These are phyloP conservation scores for Claviceps quebecensis DNA, from an alignment of 2,329 filamentous ascomycete genomes.

Conservation along the genomic window DNA sequence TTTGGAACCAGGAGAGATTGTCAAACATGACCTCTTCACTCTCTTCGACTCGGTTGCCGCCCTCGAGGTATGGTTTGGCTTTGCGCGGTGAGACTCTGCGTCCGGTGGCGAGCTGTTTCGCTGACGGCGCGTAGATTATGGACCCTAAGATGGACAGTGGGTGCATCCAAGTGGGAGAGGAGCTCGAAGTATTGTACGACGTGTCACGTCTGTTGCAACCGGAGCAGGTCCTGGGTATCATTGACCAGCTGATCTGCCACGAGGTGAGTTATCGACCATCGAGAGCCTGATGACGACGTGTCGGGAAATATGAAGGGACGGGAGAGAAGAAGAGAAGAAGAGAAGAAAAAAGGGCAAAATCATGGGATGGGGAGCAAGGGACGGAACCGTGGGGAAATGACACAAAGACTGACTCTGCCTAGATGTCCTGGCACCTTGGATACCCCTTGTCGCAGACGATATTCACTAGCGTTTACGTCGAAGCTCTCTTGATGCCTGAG, in stretches of 20 bases:
- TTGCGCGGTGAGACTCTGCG: neutral
- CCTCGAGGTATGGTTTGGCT: slow-evolving; percentile 43
- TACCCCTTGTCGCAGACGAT: slow-evolving; percentile 89
- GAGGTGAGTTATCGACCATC: slow-evolving; percentile 44
- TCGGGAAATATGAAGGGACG: neutral
- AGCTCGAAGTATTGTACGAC: slow-evolving; percentile 74
- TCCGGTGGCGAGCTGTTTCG: neutral
- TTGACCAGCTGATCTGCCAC: slow-evolving; percentile 81
- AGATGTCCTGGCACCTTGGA: slow-evolving; percentile 97
- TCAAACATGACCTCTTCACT: slow-evolving; percentile 91
- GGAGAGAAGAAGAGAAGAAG: neutral
- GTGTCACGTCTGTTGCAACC: slow-evolving; percentile 53
- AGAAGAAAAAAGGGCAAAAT: neutral
- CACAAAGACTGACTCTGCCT: slow-evolving; percentile 4
- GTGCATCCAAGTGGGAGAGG: slow-evolving; percentile 61
- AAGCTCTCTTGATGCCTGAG: slow-evolving; percentile 61
- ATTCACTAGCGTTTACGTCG: slow-evolving; percentile 84
- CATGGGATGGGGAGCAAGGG: no score
- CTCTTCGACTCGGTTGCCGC: slow-evolving; percentile 88
- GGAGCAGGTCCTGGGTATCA: slow-evolving; percentile 77
- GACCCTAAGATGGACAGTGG: slow-evolving; percentile 98
- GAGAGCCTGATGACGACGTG: neutral
- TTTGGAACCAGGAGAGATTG: slow-evolving; percentile 63
- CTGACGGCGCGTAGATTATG: slow-evolving; percentile 58
- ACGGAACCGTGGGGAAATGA: no score